These are phyloP conservation scores for Corymbia calophylla DNA, from an alignment of 441 rosid species.

Conservation along the genomic window DNA sequence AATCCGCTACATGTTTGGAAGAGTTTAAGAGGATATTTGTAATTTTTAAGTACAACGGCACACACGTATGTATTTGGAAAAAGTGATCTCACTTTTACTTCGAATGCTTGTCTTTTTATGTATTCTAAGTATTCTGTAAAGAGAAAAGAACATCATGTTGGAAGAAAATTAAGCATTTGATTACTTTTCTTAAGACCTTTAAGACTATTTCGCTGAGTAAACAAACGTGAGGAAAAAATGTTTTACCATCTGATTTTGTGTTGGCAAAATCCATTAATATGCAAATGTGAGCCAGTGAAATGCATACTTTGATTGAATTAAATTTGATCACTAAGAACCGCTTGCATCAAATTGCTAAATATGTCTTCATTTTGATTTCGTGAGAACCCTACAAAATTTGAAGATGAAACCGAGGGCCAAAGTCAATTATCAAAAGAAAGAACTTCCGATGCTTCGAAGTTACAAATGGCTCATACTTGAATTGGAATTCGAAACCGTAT, in stretches of 20 bases:
- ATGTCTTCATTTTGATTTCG: not conserved
- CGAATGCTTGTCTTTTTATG: not conserved
- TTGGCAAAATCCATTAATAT: not conserved
- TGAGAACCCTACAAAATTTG: rapidly evolving
- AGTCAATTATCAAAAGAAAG: not conserved
- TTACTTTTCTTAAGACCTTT: not conserved
- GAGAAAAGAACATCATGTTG: not conserved
- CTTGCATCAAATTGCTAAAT: not conserved
- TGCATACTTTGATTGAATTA: not conserved
- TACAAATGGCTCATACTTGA: not conserved
- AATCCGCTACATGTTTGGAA: not conserved
- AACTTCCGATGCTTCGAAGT: not conserved
- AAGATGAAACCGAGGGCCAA: rapidly evolving
- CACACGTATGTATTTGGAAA: not conserved
- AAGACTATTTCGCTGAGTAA: not conserved
- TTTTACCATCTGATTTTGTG: not conserved
- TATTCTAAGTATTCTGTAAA: not conserved
- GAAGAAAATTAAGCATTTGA: not conserved
- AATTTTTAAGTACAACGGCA: not conserved
- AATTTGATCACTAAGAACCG: not conserved
- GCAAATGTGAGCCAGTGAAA: not conserved
- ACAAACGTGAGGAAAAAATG: not conserved
- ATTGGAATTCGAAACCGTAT: not conserved
- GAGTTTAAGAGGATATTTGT: not conserved
- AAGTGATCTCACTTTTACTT: not conserved